Evolutionary conservation across 495 filamentous ascomycete species (phyloP), one percentile per base, ranked within the genome.

Genomic region (Poronia punctata): DNA sequence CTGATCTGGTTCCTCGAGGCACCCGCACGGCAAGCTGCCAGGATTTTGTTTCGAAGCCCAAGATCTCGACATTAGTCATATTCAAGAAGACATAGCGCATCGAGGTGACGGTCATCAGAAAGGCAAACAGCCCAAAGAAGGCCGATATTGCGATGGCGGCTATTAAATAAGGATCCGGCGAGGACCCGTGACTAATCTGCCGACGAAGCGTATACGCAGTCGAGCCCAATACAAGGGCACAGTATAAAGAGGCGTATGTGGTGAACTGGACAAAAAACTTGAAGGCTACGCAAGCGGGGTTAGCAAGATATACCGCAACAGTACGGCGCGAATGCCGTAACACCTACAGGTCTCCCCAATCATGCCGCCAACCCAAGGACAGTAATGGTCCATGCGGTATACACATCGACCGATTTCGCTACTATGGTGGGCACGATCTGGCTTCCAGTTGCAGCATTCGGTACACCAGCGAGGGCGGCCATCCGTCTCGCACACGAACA

Each of bases 311-410:
- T n/a, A n/a, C n/a, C n/a, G n/a, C n/a, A 12, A 15, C 3, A 11
- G 33, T 11, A 12, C 4, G 7, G 12, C 7, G 27, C 4, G 18
- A 12, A 7, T 9, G 22, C 11, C 20, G 20, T 38, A 17, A 18
- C 21, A 17, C 69, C 50, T 39, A 73, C 70, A 73, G 0, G 65
- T 88, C 54, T 95, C 89, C 0, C 79, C 83, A 7, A 96, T 79
- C 37, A 93, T 80, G 12, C 89, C 89, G 16, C 89, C 89, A 36
- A 93, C 88, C 87, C 89, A 96, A 1, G 89, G 89, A 59, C 89
- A 96, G 51, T 86, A 95, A 57, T 96, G 89, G 49, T 96, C 89
- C 83, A 95, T 90, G 50, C 86, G 90, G 21, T 68, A 66, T 20
- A 90, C 80, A 60, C 89, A 96, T 22, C 88, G 70, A 31, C 78